These are phyloP conservation scores for Vinca minor DNA, from an alignment of 257 asterid species.

Conservation along the genomic window DNA sequence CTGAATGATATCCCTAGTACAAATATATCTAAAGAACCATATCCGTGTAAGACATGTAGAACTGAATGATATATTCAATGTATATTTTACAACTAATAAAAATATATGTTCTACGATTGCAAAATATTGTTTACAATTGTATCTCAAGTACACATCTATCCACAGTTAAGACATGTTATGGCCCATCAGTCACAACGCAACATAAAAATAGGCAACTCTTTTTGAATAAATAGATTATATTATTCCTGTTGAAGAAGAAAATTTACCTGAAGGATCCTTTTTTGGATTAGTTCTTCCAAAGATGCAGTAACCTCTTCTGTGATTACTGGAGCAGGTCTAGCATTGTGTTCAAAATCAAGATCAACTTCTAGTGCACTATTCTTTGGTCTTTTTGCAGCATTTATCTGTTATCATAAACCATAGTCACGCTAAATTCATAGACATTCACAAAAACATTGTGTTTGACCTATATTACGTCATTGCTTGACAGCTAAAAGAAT, in stretches of 20 bases:
- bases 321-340: slow-evolving; percentile 81
- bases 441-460: background rate
- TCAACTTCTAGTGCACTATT: slow-evolving; percentile 92
- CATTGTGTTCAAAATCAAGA: slow-evolving; percentile 89
- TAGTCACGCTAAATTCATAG: background rate
- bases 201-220: background rate
- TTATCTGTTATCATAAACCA: slow-evolving; percentile 47
- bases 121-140: too few species aligned
- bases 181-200: background rate
- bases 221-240: background rate
- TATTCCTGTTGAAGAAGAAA: background rate
- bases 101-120: too few species aligned
- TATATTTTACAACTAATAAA: too few species aligned
- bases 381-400: slow-evolving; percentile 80
- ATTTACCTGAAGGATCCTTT: slow-evolving; percentile 75
- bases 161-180: background rate
- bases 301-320: slow-evolving; percentile 78
- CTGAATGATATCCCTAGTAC: too few species aligned
- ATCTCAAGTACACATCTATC: background rate
- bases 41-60: too few species aligned
- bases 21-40: too few species aligned
- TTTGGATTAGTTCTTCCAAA: slow-evolving; percentile 75
- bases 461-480: background rate
- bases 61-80: too few species aligned
- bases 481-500: slow-evolving; percentile 14